Conservation (phyloP, 1,139 yeast genomes). For the Geotrichum carabidarum region DNA sequence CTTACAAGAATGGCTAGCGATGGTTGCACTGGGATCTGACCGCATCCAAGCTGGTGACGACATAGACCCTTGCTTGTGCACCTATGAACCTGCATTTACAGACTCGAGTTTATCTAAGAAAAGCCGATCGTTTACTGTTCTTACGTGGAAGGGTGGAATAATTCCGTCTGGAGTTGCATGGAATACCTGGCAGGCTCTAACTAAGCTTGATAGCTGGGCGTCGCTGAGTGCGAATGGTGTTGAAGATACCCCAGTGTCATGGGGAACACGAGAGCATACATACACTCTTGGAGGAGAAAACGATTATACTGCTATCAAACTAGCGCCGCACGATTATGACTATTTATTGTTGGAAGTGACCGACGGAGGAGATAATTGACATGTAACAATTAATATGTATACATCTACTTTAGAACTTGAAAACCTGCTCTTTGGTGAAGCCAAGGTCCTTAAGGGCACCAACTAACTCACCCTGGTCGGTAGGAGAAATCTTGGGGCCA, state of each 20-base stretch:
- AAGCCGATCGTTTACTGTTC: slow-evolving; percentile 17
- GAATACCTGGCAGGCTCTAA: slow-evolving; percentile 19
- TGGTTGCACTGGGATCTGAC: slow-evolving; percentile 28
- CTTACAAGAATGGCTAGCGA: slow-evolving; percentile 34
- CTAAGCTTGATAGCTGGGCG: slow-evolving; percentile 21
- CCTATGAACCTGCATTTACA: slow-evolving; percentile 23
- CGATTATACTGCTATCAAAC: slow-evolving; percentile 26
- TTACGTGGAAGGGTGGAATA: slow-evolving; percentile 25
- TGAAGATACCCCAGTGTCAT: slow-evolving; percentile 33
- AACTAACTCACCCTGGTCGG: slow-evolving; percentile 90
- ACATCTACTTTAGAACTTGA: slow-evolving; percentile 46
- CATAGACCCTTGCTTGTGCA: slow-evolving; percentile 29
- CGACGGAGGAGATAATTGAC: slow-evolving; percentile 12
- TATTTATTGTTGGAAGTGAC: slow-evolving; percentile 15
- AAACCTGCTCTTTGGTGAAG: slow-evolving; percentile 79
- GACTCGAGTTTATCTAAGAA: slow-evolving; percentile 18
- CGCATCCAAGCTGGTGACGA: slow-evolving; percentile 19
- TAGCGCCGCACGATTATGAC: slow-evolving; percentile 9
- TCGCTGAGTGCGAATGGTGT: slow-evolving; percentile 30
- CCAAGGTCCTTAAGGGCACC: slow-evolving; percentile 89
- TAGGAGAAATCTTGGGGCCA: slow-evolving; percentile 77
- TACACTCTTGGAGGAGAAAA: slow-evolving; percentile 27
- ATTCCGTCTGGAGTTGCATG: slow-evolving; percentile 20
- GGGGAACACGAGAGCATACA: slow-evolving; percentile 30
- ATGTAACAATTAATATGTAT: background rate